Base-by-base conservation (phyloP, 129 eudicot genomes). In the Deinandra increscens region DNA sequence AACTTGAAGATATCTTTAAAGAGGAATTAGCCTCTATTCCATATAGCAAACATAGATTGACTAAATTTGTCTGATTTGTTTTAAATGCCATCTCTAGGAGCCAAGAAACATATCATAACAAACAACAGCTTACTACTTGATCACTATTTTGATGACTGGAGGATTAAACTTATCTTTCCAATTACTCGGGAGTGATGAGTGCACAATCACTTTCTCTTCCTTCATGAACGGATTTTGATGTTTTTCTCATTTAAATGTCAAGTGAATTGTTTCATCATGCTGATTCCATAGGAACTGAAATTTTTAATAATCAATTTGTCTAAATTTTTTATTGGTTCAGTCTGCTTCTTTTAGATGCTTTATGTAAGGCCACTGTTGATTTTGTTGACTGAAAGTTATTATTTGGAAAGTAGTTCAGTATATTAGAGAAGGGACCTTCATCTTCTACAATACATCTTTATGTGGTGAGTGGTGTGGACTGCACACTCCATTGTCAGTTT, bases 401-500 rank as follows among this genome's bases (percentile, higher is more conserved):
- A 26, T 62, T 33, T 63, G 68, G 20, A 63, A 63, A 64, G 50
- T 39, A 43, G 51, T 43, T 64, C 5, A 41, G 20, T 39, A 36
- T n/a, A 5, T 39, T 62, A 37, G 26, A 62, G 31, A 26, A 39
- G 51, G 36, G 48, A 36, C 18, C 51, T 39, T 64, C 51, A 11
- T 3, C 31, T 18, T 63, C 19, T 39, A 42, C 68, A 38, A 63
- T 63, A 23, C 5, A 23, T 58, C 48, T 38, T 64, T 64, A 38
- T 64, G 51, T 23, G 18, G 36, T 39, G 50, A 34, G 69, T 64
- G 34, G 69, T 72, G 34, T 72, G 67, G 26, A 36, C 33, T 3
- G 69, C 56, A 60, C 36, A 45, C 60, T 8, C 15, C 50, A 39
- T 64, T 49, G 6, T 46, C 66, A 48, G 38, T 77, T n/a, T 45